phyloP scores from a whole-genome alignment of 164 flowering plant genomes.

The Taxillus chinensis region DNA sequence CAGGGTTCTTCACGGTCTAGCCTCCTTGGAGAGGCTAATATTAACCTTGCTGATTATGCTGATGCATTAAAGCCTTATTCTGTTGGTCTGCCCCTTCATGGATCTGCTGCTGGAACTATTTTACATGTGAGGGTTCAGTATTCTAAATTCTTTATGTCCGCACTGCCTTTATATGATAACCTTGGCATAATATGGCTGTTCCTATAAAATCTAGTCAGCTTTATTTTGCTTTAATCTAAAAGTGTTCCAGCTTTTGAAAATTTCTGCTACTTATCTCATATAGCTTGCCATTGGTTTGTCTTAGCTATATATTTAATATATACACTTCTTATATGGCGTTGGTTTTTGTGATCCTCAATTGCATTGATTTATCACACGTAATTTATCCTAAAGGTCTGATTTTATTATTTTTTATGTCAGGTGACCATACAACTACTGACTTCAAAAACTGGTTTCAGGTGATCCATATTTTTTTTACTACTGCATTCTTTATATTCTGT shows the following conservation, averaged over 20 bases:
- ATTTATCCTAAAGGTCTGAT: too few species aligned
- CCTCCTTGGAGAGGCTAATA: slow-evolving; percentile 80
- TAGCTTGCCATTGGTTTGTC: background rate
- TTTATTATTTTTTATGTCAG: slow-evolving; percentile 24
- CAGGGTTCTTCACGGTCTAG: slow-evolving; percentile 93
- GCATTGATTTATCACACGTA: too few species aligned
- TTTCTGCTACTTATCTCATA: too few species aligned
- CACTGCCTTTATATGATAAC: too few species aligned
- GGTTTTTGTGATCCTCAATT: slow-evolving; percentile 6
- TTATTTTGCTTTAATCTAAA: too few species aligned
- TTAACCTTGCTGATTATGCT: slow-evolving; percentile 90
- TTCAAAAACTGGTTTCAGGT: slow-evolving; percentile 99
- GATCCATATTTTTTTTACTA: slow-evolving; percentile 5
- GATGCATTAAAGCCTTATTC: slow-evolving; percentile 71
- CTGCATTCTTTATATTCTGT: background rate
- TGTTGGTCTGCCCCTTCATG: slow-evolving; percentile 66
- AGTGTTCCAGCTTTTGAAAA: too few species aligned
- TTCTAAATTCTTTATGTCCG: background rate
- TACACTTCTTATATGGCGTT: background rate
- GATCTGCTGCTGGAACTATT: slow-evolving; percentile 61
- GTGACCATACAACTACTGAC: slow-evolving; percentile 92
- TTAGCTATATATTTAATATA: background rate
- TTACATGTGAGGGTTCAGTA: slow-evolving; percentile 47
- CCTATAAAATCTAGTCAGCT: too few species aligned
- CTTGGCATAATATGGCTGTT: too few species aligned